These are phyloP conservation scores for Colletotrichum horii DNA, from an alignment of 2,329 filamentous ascomycete species.

Conservation along the genomic window DNA sequence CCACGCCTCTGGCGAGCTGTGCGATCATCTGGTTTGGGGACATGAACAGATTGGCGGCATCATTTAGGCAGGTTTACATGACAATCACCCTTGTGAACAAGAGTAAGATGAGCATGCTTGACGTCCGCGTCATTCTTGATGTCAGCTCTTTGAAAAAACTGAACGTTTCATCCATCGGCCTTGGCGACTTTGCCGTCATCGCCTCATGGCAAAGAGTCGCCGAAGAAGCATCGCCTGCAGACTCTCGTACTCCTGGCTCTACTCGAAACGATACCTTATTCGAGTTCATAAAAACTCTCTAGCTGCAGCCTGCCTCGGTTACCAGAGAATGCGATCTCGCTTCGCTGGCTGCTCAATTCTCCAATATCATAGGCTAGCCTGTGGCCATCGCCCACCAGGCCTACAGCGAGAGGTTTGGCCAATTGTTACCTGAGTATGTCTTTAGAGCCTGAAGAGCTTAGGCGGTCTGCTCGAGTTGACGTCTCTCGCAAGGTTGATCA, in stretches of 20 bases:
- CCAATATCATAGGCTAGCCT: not conserved
- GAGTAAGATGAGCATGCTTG: not conserved
- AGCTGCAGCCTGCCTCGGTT: not conserved
- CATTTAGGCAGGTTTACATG: not conserved
- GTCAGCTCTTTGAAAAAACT: not conserved
- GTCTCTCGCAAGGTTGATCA: not conserved
- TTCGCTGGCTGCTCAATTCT: not conserved
- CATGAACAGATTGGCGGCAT: not conserved
- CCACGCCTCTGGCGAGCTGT: not conserved
- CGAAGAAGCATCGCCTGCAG: not conserved
- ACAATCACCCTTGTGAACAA: not conserved
- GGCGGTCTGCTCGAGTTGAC: not conserved
- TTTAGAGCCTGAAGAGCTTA: not conserved
- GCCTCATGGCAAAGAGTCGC: not conserved
- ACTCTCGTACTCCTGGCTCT: not conserved
- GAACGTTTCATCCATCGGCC: not conserved
- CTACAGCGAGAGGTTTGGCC: not conserved
- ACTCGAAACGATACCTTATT: not conserved
- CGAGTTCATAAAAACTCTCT: not conserved
- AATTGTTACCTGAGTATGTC: not conserved
- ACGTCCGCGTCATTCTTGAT: not conserved
- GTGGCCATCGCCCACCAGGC: not conserved
- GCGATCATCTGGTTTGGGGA: not conserved
- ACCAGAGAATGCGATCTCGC: not conserved
- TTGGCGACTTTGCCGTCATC: not conserved